Percentiles rank a stretch among this genome's conserved stretches.
Conservation (phyloP, 2,329 filamentous ascomycete species). For the Mycosphaerella sp. region DNA sequence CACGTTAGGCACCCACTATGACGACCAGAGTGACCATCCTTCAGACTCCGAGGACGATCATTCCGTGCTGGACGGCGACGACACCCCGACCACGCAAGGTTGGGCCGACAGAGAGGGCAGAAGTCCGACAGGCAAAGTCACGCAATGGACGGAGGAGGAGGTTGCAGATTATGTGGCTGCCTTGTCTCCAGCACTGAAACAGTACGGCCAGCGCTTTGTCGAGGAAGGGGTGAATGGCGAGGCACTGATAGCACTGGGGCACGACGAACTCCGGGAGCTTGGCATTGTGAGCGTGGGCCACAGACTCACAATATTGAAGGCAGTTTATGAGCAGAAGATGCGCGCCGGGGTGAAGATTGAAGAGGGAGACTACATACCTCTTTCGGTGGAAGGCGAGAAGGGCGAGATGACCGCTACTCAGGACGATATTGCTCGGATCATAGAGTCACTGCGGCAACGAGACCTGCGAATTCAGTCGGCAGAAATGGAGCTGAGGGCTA, state of each 20-base stretch:
- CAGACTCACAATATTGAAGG: slow-evolving; percentile 88
- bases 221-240: slow-evolving; percentile 95
- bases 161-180: slow-evolving; percentile 76
- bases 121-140: slow-evolving; percentile 68
- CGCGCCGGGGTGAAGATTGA: slow-evolving; percentile 88
- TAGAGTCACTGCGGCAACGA: slow-evolving; percentile 79
- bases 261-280: slow-evolving; percentile 93
- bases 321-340: slow-evolving; percentile 92
- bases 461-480: slow-evolving; percentile 83
- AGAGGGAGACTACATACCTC: slow-evolving; percentile 84
- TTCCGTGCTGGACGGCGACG: slow-evolving; percentile 47
- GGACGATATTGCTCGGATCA: slow-evolving; percentile 86
- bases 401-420: slow-evolving; percentile 83
- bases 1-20: slow-evolving; percentile 58
- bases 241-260: slow-evolving; percentile 77
- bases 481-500: slow-evolving; percentile 73
- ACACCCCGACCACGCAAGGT: slow-evolving; percentile 64
- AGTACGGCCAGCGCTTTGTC: slow-evolving; percentile 40
- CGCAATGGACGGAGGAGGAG: slow-evolving; percentile 78
- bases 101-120: slow-evolving; percentile 33
- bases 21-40: slow-evolving; percentile 57
- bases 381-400: slow-evolving; percentile 81
- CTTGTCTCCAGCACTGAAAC: slow-evolving; percentile 29
- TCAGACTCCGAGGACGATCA: slow-evolving; percentile 43
- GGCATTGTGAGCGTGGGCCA: slow-evolving; percentile 89